Evolutionary conservation across 2,329 filamentous ascomycete genomes (phyloP), one percentile per base, ranked within the genome.

Genomic region (Byssothecium circinans): DNA sequence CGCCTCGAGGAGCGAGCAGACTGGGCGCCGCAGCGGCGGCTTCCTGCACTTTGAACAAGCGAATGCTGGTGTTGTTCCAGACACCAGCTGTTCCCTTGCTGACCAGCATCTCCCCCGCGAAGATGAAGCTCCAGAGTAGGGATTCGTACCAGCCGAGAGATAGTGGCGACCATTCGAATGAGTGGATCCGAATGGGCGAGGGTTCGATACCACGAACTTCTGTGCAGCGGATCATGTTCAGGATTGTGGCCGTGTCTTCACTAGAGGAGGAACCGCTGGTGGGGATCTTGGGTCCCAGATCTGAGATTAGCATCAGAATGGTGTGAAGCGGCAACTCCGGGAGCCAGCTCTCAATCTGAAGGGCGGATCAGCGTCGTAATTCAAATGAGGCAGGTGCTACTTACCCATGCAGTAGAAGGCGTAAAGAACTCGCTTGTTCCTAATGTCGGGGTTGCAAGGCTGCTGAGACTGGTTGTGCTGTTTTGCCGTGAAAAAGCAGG

Each of bases 131-230:
- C 94, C 94, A 99, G 8, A 99, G 78, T 11, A 97, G 78, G 4
- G 89, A 92, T 71, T 96, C 90, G 69, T 97, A 96, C 94, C 94
- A 97, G 40, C 91, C 92, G 41, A 97, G 78, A 0, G 89, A 88
- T 27, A 96, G 77, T 0, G 89, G 86, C 2, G 91, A 92, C 92
- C 92, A 97, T 73, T 96, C 90, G 63, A 97, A 97, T 12, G 89
- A 86, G 65, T 96, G 91, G 14, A 94, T 86, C 25, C 88, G 82
- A 43, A 89, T 80, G 0, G 87, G 79, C 1, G 84, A 84, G 1
- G 88, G 82, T 37, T 96, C 90, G 30, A 96, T 83, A 8, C 84
- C 86, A 8, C 84, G 80, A 35, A 95, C 75, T 41, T 82, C 78
- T 1, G 87, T 79, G 15, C 79, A 76, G 49, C 78, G 78, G 50